phyloP scores from a whole-genome alignment of 2,329 filamentous ascomycete genomes.

The Rhynchosporium agropyri region DNA sequence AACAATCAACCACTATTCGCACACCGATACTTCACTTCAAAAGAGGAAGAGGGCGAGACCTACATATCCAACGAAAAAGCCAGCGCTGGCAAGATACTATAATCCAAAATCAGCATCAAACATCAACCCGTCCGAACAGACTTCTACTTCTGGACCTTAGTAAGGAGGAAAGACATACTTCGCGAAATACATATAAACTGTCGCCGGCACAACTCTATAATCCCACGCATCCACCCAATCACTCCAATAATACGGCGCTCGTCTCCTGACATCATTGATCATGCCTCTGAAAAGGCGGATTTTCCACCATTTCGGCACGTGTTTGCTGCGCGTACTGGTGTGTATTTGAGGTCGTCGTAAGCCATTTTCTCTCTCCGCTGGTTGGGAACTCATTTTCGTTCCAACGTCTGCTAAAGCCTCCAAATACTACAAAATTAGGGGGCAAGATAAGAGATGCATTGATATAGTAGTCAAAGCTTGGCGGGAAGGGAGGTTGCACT shows the following conservation, averaged over 20 bases:
- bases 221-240: constrained; percentile 90
- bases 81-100: constrained; percentile 80
- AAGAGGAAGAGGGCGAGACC: constrained; percentile 13
- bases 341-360: constrained; percentile 25
- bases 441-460: not conserved
- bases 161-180: constrained; percentile 61
- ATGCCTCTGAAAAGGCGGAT: constrained; percentile 78
- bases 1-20: not conserved
- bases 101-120: constrained; percentile 15
- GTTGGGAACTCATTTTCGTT: constrained; percentile 25
- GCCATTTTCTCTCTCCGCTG: constrained; percentile 19
- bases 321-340: constrained; percentile 29
- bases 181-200: constrained; percentile 93
- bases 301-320: constrained; percentile 65
- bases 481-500: not conserved
- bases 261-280: constrained; percentile 72
- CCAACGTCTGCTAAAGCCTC: too few relatives aligned
- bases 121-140: not conserved
- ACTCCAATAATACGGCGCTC: constrained; percentile 76
- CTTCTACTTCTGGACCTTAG: constrained; percentile 18
- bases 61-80: constrained; percentile 89
- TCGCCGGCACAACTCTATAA: constrained; percentile 84
- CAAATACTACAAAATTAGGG: not conserved
- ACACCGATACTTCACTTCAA: not conserved
- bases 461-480: not conserved